Evolutionary conservation across 2,329 filamentous ascomycete genomes (phyloP).

Genomic region (Chrysosporium queenslandicum): DNA sequence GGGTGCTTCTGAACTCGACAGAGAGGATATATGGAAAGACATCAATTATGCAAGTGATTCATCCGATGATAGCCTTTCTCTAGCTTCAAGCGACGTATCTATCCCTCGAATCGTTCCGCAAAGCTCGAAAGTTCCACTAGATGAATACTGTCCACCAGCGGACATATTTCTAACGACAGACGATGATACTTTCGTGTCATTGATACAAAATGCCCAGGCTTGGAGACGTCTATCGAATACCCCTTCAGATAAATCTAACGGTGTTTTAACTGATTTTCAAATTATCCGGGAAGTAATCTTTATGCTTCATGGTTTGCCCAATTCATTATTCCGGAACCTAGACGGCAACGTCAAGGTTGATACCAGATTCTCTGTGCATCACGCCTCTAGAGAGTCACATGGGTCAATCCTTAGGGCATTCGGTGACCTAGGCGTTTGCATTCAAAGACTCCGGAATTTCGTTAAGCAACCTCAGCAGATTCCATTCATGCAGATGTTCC

Average conservation of each 20-base stretch:
- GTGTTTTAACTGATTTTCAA: slow-evolving; percentile 57
- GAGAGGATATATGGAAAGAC: slow-evolving; percentile 35
- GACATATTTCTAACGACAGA: slow-evolving; percentile 26
- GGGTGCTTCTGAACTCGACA: slow-evolving; percentile 58
- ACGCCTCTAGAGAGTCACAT: slow-evolving; percentile 28
- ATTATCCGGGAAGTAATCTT: slow-evolving; percentile 67
- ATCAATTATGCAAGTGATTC: slow-evolving; percentile 32
- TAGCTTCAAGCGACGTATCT: slow-evolving; percentile 27
- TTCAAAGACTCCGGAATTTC: slow-evolving; percentile 45
- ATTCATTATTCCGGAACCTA: slow-evolving; percentile 53
- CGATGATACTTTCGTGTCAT: slow-evolving; percentile 29
- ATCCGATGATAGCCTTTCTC: slow-evolving; percentile 32
- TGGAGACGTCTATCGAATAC: slow-evolving; percentile 30
- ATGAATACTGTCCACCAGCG: slow-evolving; percentile 29
- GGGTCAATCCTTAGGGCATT: slow-evolving; percentile 35
- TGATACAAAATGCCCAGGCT: slow-evolving; percentile 39
- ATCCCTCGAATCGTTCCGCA: slow-evolving; percentile 24
- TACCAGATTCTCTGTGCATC: slow-evolving; percentile 28
- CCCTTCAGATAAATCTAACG: slow-evolving; percentile 22
- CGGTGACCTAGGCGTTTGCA: slow-evolving; percentile 39
- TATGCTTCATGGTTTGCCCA: slow-evolving; percentile 72
- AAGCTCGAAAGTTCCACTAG: slow-evolving; percentile 21
- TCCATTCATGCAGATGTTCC: slow-evolving; percentile 61
- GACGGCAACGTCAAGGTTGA: slow-evolving; percentile 30
- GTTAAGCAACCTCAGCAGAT: slow-evolving; percentile 37